Base-by-base conservation (phyloP, 2,329 filamentous ascomycete genomes). In the Neophaeococcomyces aloes region DNA sequence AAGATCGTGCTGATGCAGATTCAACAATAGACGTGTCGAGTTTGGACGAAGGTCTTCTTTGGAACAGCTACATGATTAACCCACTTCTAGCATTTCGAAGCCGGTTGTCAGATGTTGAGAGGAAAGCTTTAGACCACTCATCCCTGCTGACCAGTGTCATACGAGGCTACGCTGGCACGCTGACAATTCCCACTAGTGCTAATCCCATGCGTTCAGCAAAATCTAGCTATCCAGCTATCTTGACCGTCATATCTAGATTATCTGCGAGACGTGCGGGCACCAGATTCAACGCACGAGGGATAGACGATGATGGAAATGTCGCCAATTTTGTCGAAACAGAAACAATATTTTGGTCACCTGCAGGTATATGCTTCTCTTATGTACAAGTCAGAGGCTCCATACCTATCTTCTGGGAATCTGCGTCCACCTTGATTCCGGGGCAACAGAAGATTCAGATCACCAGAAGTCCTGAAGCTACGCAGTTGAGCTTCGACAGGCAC, bases 291-390 rank as follows among this genome's bases (percentile, higher is more conserved):
- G 83, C 89, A n/a, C 76, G 91, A 53, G 91, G 91, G 30, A 94
- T 98, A 51, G 91, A 98, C 58, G 91, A 98, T 60, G 87, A 96
- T 58, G 91, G 91, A 11, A 86, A 96, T 56, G 91, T 96, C 21
- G 88, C 91, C 48, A 98, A 98, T 62, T 98, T 94, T 63, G 91
- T 96, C n/a, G 91, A 98, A 64, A 91, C 87, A 0, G 91, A 98
- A 65, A 94, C 87, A 0, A 79, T 89, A 31, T 88, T 93, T 58
- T 94, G 85, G 82, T 82, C 81, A 54, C 83, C 84, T 1, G 76
- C 78, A 1, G 71, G 70, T 1, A 76, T 86, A 5, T 78, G 86
- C 44, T 96, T 96, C 60, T 96, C 91, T 0, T 98, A 95, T 62
- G 86, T 81, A 2, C 91, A 98, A 63, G 78, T 93, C 19, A 78